phyloP scores from a whole-genome alignment of 805 yeast genomes.

The Ogataea salicorniae region DNA sequence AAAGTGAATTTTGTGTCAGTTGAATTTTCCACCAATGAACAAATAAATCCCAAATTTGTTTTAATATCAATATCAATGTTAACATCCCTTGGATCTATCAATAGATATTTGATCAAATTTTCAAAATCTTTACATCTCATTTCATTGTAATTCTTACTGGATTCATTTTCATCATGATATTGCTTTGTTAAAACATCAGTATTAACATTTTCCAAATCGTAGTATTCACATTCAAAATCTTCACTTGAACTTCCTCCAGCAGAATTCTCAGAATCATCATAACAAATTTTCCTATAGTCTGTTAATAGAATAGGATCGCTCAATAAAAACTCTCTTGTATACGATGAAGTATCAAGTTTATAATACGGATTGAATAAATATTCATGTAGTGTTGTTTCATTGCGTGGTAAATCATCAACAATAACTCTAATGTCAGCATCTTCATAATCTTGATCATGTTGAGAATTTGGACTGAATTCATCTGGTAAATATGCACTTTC shows the following conservation, averaged over 20 bases:
- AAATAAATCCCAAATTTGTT: slow-evolving; percentile 6
- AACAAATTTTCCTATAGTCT: slow-evolving; percentile 10
- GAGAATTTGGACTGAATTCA: slow-evolving; percentile 8
- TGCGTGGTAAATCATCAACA: slow-evolving; percentile 4
- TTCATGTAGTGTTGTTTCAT: slow-evolving; percentile 1
- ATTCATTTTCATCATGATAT: too few relatives aligned
- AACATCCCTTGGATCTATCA: slow-evolving; percentile 10
- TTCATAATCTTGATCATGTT: slow-evolving; percentile 4
- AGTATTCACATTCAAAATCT: too few relatives aligned
- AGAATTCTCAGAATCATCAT: slow-evolving; percentile 3
- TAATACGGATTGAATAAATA: slow-evolving; percentile 8
- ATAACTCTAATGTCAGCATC: slow-evolving; percentile 12
- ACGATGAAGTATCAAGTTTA: slow-evolving; percentile 6
- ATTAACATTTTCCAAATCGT: not conserved
- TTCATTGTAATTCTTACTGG: too few relatives aligned
- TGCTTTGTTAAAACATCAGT: too few relatives aligned
- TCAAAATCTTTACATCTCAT: too few relatives aligned
- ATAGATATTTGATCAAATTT: slow-evolving; percentile 8
- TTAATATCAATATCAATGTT: slow-evolving; percentile 6
- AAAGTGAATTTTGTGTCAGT: slow-evolving; percentile 9
- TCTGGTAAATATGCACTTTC: slow-evolving; percentile 5
- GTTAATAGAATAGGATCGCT: slow-evolving; percentile 9
- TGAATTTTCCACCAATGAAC: slow-evolving; percentile 9
- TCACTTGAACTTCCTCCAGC: slow-evolving; percentile 2
- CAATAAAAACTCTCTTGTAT: slow-evolving; percentile 9